Percentiles rank a stretch among this genome's conserved stretches.
These are phyloP conservation scores for Paecilomyces fulvus DNA, from an alignment of 2,329 filamentous ascomycete genomes.

Conservation along the genomic window DNA sequence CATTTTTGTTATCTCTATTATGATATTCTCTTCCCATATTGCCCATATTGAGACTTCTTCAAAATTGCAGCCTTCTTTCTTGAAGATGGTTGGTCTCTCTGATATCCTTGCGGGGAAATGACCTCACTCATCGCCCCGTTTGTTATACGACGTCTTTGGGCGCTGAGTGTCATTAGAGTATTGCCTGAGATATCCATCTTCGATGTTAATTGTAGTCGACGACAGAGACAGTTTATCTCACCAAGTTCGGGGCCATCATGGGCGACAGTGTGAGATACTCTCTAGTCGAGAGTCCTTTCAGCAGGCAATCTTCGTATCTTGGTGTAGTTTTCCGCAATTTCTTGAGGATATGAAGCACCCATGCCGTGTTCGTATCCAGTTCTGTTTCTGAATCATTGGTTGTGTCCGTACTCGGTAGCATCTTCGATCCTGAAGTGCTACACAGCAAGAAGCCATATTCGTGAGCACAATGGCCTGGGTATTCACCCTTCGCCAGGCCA, in stretches of 20 bases:
- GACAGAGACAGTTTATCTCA: neutral
- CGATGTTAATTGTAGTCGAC: neutral
- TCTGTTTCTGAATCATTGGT: too few relatives aligned
- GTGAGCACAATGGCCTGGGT: neutral
- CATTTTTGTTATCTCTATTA: neutral
- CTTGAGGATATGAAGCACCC: too few relatives aligned
- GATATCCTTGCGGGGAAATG: neutral
- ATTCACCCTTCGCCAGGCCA: neutral
- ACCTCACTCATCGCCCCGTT: neutral
- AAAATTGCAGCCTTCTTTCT: neutral
- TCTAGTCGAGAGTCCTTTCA: too few relatives aligned
- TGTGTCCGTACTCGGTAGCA: too few relatives aligned
- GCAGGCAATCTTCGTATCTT: too few relatives aligned
- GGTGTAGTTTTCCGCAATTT: too few relatives aligned
- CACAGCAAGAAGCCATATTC: too few relatives aligned
- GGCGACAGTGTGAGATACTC: too few relatives aligned
- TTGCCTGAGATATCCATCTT: neutral
- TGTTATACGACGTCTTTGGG: neutral
- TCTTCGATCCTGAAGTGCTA: too few relatives aligned
- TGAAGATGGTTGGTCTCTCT: neutral
- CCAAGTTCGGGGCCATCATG: neutral
- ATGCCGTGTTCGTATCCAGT: too few relatives aligned
- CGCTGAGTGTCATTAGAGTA: neutral
- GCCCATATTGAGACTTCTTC: neutral
- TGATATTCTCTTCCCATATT: neutral